phyloP scores from a whole-genome alignment of 2,329 filamentous ascomycete species.

The Hypoxylon sp. region DNA sequence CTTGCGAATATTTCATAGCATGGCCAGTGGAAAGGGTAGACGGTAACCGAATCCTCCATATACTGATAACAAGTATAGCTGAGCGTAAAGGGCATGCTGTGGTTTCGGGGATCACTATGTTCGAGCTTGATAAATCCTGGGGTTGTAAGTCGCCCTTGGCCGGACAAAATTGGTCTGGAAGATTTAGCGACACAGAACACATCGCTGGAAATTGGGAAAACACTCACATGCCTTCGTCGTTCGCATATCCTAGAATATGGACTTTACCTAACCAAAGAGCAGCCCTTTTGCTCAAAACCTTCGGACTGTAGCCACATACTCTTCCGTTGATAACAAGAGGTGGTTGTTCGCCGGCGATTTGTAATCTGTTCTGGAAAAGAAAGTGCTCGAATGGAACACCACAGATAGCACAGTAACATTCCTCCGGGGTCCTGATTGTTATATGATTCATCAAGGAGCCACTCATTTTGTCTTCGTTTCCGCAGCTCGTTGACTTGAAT shows the following conservation, averaged over 20 bases:
- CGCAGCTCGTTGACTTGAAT: not conserved
- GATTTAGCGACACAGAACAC: constrained; percentile 4
- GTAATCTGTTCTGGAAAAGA: not conserved
- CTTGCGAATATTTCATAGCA: constrained; percentile 24
- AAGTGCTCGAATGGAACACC: constrained; percentile 10
- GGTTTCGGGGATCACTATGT: not conserved
- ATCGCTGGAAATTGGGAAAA: not conserved
- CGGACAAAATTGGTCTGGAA: constrained; percentile 20
- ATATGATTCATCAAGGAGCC: not conserved
- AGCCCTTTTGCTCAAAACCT: not conserved
- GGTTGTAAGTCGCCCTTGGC: not conserved
- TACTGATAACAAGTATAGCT: constrained; percentile 9
- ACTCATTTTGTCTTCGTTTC: constrained; percentile 2
- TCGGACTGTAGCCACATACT: constrained; percentile 3
- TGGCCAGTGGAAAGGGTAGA: constrained; percentile 27
- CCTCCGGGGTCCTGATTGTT: not conserved
- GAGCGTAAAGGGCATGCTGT: not conserved
- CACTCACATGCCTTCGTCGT: not conserved
- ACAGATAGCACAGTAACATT: constrained; percentile 32
- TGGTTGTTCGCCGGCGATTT: not conserved
- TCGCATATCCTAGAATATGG: constrained; percentile 3
- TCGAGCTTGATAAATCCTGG: constrained; percentile 6
- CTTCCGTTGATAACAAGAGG: not conserved
- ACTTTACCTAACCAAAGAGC: constrained; percentile 7
- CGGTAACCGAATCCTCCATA: not conserved